phyloP scores from a whole-genome alignment of 805 yeast genomes.

The Cyberlindnera lachancei region DNA sequence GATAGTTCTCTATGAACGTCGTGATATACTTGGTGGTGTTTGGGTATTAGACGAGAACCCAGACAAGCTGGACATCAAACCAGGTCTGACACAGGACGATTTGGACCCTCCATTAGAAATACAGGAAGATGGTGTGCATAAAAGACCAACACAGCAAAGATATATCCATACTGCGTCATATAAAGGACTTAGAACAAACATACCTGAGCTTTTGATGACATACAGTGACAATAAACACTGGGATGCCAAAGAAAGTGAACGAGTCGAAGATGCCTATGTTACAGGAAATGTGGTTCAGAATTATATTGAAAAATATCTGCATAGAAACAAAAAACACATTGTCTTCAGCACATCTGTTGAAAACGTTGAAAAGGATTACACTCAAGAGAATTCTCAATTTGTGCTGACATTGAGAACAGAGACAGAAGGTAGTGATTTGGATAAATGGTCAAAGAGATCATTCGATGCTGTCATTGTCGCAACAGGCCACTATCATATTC shows the following conservation, averaged over 20 bases:
- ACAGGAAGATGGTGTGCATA: conserved; percentile 3
- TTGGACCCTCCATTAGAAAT: conserved; percentile 22
- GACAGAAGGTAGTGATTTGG: conserved; percentile 20
- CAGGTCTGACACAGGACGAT: conserved; percentile 18
- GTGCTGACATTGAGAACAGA: conserved; percentile 25
- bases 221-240: conserved; percentile 33
- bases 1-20: conserved; percentile 33
- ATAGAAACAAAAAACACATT: conserved; percentile 22
- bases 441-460: conserved; percentile 30
- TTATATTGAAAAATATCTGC: conserved; percentile 44
- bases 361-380: conserved; percentile 22
- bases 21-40: conserved; percentile 33
- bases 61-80: conserved; percentile 12
- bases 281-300: conserved; percentile 43
- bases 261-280: conserved; percentile 36
- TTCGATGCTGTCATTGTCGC: conserved; percentile 42
- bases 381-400: conserved; percentile 16
- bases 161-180: conserved; percentile 27
- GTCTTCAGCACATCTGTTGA: conserved; percentile 32
- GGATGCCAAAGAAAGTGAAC: conserved; percentile 19
- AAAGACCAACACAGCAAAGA: conserved; percentile 16
- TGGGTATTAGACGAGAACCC: conserved; percentile 26
- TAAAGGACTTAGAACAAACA: conserved; percentile 30
- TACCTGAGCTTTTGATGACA: conserved; percentile 39
- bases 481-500: conserved; percentile 50